Evolutionary conservation across 176 grass and related monocot species (phyloP).

Genomic region (Alloteropsis semialata): DNA sequence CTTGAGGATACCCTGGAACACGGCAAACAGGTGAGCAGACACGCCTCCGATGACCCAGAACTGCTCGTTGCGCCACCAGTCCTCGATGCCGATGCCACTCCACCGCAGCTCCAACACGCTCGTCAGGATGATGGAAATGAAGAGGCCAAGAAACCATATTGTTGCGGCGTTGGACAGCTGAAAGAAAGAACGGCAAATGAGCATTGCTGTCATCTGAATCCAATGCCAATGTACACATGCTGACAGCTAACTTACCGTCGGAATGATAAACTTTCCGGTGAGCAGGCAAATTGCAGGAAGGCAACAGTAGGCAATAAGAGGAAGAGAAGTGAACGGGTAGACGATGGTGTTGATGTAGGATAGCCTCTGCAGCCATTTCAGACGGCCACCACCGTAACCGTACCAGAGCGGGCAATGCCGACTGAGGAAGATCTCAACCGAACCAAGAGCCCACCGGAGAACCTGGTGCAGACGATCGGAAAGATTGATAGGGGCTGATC

Average conservation of each 20-base stretch:
- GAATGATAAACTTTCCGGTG: slow-evolving; percentile 94
- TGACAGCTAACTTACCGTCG: slow-evolving; percentile 41
- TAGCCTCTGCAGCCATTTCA: slow-evolving; percentile 93
- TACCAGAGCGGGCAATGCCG: slow-evolving; percentile 94
- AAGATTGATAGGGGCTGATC: slow-evolving; percentile 94
- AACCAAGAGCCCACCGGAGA: slow-evolving; percentile 96
- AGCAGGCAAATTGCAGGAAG: slow-evolving; percentile 88
- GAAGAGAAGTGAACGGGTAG: slow-evolving; percentile 90
- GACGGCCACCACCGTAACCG: slow-evolving; percentile 73
- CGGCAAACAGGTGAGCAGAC: slow-evolving; percentile 90
- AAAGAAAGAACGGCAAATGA: background rate
- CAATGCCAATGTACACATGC: background rate
- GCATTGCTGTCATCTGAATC: background rate
- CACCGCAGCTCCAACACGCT: slow-evolving; percentile 89
- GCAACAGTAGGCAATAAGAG: slow-evolving; percentile 80
- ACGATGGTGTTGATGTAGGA: slow-evolving; percentile 98
- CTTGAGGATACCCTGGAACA: slow-evolving; percentile 97
- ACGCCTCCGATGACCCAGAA: slow-evolving; percentile 97
- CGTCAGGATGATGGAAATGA: slow-evolving; percentile 87
- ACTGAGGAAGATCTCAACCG: slow-evolving; percentile 90
- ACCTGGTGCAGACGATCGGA: slow-evolving; percentile 95
- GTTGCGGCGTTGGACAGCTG: slow-evolving; percentile 86
- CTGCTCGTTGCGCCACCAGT: slow-evolving; percentile 98
- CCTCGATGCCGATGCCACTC: slow-evolving; percentile 92
- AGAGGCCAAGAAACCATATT: slow-evolving; percentile 88